phyloP scores from a whole-genome alignment of 495 filamentous ascomycete species.

The Aspergillus funiculosus region DNA sequence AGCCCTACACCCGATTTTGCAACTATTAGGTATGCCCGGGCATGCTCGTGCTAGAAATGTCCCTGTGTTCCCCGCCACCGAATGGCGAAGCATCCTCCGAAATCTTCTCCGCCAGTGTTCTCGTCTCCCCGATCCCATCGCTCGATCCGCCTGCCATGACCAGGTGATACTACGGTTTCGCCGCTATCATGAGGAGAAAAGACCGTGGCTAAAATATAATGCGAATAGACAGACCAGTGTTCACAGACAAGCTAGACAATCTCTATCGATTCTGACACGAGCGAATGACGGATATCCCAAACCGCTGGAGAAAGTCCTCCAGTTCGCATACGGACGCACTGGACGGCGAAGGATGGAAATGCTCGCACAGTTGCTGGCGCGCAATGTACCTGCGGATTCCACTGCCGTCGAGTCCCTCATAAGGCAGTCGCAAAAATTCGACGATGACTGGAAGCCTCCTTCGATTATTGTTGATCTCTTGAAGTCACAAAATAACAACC shows the following conservation, averaged over 20 bases:
- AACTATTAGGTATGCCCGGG: too few species aligned
- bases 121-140: slow-evolving; percentile 73
- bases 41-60: too few species aligned
- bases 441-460: slow-evolving; percentile 37
- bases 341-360: slow-evolving; percentile 65
- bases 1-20: too few species aligned
- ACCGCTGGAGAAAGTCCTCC: slow-evolving; percentile 59
- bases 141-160: slow-evolving; percentile 52
- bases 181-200: slow-evolving; percentile 14
- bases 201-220: slow-evolving; percentile 6
- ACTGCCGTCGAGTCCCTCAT: slow-evolving; percentile 14
- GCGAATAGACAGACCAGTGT: slow-evolving; percentile 14
- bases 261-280: slow-evolving; percentile 39
- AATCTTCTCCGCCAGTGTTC: slow-evolving; percentile 76
- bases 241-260: slow-evolving; percentile 22
- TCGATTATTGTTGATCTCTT: slow-evolving; percentile 29
- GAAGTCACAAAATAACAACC: slow-evolving; percentile 33
- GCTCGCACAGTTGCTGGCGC: slow-evolving; percentile 41
- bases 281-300: slow-evolving; percentile 60
- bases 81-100: slow-evolving; percentile 63
- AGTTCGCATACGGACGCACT: slow-evolving; percentile 64
- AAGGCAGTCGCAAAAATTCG: slow-evolving; percentile 4
- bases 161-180: slow-evolving; percentile 57
- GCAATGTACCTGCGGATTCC: slow-evolving; percentile 30
- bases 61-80: neutral